Conservation (phyloP, 345 rosid species). For the Ricinus communis region DNA sequence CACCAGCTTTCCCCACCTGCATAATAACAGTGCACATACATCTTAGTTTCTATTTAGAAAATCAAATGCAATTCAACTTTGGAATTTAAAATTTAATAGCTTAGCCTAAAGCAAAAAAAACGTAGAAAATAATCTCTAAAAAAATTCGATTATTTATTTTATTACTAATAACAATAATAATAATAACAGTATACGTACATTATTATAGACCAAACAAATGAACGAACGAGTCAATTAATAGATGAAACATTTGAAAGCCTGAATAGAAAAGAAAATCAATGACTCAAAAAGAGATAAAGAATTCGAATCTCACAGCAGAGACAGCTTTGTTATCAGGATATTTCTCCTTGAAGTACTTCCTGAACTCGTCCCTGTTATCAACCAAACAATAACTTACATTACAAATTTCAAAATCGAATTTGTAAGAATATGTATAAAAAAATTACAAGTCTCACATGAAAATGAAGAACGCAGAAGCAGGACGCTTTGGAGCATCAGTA, state of each 20-base stretch:
- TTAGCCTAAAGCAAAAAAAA: too few species aligned
- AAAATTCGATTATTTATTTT: too few species aligned
- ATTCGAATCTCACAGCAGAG: slow-evolving; percentile 22
- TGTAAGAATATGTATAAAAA: too few species aligned
- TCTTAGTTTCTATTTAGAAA: too few species aligned
- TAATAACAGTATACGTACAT: too few species aligned
- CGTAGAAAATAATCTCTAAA: too few species aligned
- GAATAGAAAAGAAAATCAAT: background rate
- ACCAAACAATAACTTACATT: background rate
- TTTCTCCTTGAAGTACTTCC: slow-evolving; percentile 33
- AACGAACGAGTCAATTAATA: too few species aligned
- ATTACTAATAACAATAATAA: too few species aligned
- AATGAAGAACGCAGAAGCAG: slow-evolving; percentile 27
- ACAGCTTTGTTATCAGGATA: slow-evolving; percentile 33
- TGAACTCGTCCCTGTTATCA: slow-evolving; percentile 40
- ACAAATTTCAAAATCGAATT: background rate
- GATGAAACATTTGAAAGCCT: background rate
- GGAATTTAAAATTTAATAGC: too few species aligned
- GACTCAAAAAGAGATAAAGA: background rate
- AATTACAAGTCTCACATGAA: slow-evolving; percentile 24
- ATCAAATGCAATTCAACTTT: too few species aligned
- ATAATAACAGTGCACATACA: background rate
- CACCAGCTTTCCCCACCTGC: slow-evolving; percentile 47
- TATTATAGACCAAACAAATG: too few species aligned
- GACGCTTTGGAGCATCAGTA: slow-evolving; percentile 35